Base-by-base conservation (phyloP, 2,329 filamentous ascomycete genomes). In the Venturia carpophila region DNA sequence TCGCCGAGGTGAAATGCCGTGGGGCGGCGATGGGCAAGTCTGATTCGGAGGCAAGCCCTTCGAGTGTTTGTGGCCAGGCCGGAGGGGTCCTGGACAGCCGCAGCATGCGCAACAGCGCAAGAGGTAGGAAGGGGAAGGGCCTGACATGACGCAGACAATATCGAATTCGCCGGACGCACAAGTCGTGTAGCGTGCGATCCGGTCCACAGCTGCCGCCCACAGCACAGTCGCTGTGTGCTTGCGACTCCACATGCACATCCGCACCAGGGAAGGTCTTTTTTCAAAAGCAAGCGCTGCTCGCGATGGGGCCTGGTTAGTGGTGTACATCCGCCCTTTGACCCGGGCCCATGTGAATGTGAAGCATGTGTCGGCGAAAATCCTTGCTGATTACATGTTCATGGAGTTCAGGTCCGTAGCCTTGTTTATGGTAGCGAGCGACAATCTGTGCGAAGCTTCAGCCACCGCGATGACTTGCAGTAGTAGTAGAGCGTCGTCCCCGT, bases 121-220 rank as follows among this genome's bases (percentile, higher is more conserved):
- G n/a, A n/a, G n/a, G n/a, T n/a, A n/a, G n/a, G n/a, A n/a, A 2
- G 7, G 6, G 13, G 27, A 9, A 41, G 39, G 17, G 9, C 45
- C 7, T 9, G 17, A 55, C 49, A 55, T 55, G 49, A 55, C 49
- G 49, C 49, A 55, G 49, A 34, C 11, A 6, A 4, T 3, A 30
- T 34, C 49, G 15, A 34, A 55, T 34, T 17, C 27, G 52, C 15
- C 27, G n/a, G 27, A 56, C 7, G 15, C 52, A 37, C 5, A 56
- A 34, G 52, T 56, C 52, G 52, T 56, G 52, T 37, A 56, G n/a
- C 52, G 5, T 47, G 15, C 52, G 52, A 56, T 56, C 52, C 52
- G 52, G 52, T n/a, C 52, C 52, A 56, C 30, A 37, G 52, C 52
- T 56, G 52, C 52, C 52, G 49, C n/a, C n/a, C n/a, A n/a, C n/a